A percentile compares a stretch with the other conserved stretches of the same genome.
These are phyloP conservation scores for Cyamopsis tetragonoloba DNA, from an alignment of 306 rosid genomes.

Conservation along the genomic window DNA sequence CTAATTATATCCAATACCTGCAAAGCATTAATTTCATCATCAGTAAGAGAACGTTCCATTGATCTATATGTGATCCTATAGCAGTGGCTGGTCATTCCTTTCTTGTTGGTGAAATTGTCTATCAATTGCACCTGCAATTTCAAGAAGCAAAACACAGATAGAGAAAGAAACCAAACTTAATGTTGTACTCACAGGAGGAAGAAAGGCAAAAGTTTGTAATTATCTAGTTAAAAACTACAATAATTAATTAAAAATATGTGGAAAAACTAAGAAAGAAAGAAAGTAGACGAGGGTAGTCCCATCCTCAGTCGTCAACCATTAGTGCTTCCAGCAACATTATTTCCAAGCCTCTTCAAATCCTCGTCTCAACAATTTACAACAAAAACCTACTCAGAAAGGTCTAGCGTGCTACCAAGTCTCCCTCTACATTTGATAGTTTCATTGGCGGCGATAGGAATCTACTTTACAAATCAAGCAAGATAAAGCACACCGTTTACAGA, in stretches of 20 bases:
- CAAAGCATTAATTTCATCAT: slow-evolving; percentile 77
- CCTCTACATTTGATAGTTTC: too few relatives aligned
- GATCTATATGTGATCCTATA: slow-evolving; percentile 91
- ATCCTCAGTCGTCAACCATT: not conserved
- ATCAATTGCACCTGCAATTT: slow-evolving; percentile 70
- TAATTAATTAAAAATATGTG: too few relatives aligned
- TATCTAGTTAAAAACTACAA: slow-evolving; percentile 2
- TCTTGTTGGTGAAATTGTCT: slow-evolving; percentile 95
- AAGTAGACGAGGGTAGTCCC: not conserved
- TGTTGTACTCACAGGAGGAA: not conserved
- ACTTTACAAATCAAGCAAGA: too few relatives aligned
- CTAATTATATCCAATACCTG: slow-evolving; percentile 36
- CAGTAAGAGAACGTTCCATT: slow-evolving; percentile 96
- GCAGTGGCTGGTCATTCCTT: slow-evolving; percentile 97
- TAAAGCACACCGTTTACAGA: not conserved
- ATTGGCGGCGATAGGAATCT: too few relatives aligned
- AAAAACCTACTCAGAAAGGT: too few relatives aligned
- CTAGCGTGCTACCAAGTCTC: too few relatives aligned
- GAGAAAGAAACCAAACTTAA: not conserved
- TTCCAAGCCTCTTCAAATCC: too few relatives aligned
- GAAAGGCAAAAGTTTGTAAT: not conserved
- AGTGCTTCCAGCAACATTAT: too few relatives aligned
- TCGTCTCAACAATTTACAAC: too few relatives aligned
- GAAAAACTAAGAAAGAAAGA: not conserved
- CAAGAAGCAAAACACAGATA: slow-evolving; percentile 24